A percentile compares a stretch with the other conserved stretches of the same genome.
phyloP scores from a whole-genome alignment of 2,329 filamentous ascomycete species.

The Lachnellula subtilissima region DNA sequence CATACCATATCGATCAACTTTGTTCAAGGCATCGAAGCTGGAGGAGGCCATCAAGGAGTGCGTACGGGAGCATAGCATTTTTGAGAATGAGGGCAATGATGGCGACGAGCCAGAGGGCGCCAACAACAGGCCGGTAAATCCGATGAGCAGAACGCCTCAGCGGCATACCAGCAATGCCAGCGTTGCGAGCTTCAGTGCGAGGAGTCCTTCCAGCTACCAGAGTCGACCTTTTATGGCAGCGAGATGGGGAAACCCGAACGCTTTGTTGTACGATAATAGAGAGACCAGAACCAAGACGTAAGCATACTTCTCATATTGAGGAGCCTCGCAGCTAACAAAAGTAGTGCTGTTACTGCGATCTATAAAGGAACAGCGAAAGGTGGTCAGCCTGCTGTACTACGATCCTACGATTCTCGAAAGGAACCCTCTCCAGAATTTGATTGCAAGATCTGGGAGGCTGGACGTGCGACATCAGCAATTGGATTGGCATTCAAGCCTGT shows the following conservation, averaged over 20 bases:
- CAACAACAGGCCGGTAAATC: constrained; percentile 36
- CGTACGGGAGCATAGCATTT: constrained; percentile 78
- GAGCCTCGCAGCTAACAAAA: constrained; percentile 17
- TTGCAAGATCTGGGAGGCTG: constrained; percentile 95
- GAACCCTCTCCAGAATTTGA: constrained; percentile 88
- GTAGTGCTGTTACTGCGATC: constrained; percentile 83
- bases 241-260: constrained; percentile 76
- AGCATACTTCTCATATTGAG: constrained; percentile 35
- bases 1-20: constrained; percentile 86
- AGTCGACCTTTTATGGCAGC: constrained; percentile 47
- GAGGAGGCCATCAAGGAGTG: constrained; percentile 91
- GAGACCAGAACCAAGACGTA: constrained; percentile 88
- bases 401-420: constrained; percentile 92
- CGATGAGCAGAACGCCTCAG: constrained; percentile 38
- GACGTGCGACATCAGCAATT: constrained; percentile 86
- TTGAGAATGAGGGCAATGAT: constrained; percentile 80
- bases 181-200: constrained; percentile 72
- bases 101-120: constrained; percentile 23
- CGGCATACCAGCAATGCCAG: constrained; percentile 75
- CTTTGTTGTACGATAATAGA: constrained; percentile 79
- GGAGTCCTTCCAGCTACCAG: constrained; percentile 54
- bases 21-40: constrained; percentile 95
- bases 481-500: constrained; percentile 95
- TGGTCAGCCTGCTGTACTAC: constrained; percentile 66
- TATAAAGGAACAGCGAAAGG: constrained; percentile 76